Evolutionary conservation across 2,329 filamentous ascomycete species (phyloP).

Genomic region (Trichoderma koningiopsis): DNA sequence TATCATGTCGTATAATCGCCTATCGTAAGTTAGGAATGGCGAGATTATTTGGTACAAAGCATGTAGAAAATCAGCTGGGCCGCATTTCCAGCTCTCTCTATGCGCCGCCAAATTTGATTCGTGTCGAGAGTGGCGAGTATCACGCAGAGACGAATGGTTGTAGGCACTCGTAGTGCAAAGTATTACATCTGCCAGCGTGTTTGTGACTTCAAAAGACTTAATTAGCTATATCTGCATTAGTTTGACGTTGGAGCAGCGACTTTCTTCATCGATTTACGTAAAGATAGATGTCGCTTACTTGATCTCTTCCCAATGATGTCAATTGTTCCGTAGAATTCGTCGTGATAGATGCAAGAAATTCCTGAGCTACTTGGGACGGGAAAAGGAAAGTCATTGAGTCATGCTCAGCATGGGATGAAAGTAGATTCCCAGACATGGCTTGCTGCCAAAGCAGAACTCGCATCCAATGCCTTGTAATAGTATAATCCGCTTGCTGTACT

Average conservation of each 20-base stretch:
- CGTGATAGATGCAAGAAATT: slow-evolving; percentile 14
- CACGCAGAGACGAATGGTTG: background rate
- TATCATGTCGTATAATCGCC: slow-evolving; percentile 16
- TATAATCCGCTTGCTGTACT: slow-evolving; percentile 22
- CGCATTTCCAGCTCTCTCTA: slow-evolving; percentile 10
- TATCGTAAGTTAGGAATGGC: slow-evolving; percentile 21
- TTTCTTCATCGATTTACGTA: no score
- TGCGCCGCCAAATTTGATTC: background rate
- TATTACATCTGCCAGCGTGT: slow-evolving; percentile 22
- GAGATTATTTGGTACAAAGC: slow-evolving; percentile 19
- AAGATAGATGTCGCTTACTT: background rate
- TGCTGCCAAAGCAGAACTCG: slow-evolving; percentile 23
- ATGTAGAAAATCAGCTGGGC: slow-evolving; percentile 21
- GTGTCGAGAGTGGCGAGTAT: background rate
- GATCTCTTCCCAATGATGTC: slow-evolving; percentile 19
- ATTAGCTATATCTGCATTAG: slow-evolving; percentile 9
- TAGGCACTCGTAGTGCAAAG: slow-evolving; percentile 8
- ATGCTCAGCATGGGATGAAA: background rate
- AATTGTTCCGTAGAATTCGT: slow-evolving; percentile 19
- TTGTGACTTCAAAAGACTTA: slow-evolving; percentile 25
- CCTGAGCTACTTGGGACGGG: slow-evolving; percentile 15
- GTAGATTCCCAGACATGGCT: slow-evolving; percentile 17
- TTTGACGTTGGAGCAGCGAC: background rate
- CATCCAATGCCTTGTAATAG: slow-evolving; percentile 25
- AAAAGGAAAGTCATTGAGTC: slow-evolving; percentile 24